Conservation (phyloP, 73 alveolate species). For the Paraurostyla sp. region DNA sequence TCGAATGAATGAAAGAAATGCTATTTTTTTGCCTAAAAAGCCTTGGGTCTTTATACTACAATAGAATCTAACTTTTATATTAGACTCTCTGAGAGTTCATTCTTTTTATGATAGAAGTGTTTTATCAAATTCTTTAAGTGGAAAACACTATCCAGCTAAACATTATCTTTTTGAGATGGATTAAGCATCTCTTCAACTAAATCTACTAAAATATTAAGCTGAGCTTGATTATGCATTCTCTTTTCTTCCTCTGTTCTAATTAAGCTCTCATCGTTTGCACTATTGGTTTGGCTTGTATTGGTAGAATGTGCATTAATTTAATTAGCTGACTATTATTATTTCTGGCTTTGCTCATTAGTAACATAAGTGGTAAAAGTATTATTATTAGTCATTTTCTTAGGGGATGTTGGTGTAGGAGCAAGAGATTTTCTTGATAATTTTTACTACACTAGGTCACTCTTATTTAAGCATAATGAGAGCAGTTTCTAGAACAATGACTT, state of each 20-base stretch:
- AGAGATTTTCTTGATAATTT: neutral
- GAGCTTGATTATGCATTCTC: neutral
- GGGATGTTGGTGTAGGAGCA: neutral
- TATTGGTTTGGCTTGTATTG: neutral
- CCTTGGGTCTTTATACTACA: neutral
- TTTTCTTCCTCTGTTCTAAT: neutral
- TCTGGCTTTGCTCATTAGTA: neutral
- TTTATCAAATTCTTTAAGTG: conserved; percentile 17
- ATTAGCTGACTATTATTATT: neutral
- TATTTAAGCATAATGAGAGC: neutral
- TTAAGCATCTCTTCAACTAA: conserved; percentile 35
- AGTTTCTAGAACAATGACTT: neutral
- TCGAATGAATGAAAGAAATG: conserved; percentile 9
- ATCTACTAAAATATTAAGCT: neutral
- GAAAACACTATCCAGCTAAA: conserved; percentile 21
- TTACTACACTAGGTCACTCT: neutral
- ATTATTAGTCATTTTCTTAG: neutral
- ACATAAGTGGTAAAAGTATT: neutral
- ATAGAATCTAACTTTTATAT: conserved; percentile 19
- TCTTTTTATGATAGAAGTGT: conserved; percentile 4
- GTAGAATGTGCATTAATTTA: neutral
- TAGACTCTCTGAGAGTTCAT: neutral
- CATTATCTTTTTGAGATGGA: neutral
- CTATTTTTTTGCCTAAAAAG: neutral
- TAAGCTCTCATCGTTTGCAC: neutral